Conservation (phyloP, 768 basidiomycete species). For the Paxillus rubicundulus region DNA sequence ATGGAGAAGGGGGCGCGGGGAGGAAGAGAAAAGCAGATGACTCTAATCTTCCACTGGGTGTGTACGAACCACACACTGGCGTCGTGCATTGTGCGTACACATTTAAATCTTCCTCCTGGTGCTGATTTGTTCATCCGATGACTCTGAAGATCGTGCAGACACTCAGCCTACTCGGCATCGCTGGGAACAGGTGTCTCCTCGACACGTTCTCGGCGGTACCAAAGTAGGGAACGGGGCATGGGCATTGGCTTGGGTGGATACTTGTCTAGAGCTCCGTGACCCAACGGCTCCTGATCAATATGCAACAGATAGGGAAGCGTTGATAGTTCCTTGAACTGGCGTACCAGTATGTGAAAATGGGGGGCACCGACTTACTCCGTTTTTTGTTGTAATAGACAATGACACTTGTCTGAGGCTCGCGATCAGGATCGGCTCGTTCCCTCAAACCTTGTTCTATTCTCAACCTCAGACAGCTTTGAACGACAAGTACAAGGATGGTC, state of each 20-base stretch:
- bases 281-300: slow-evolving; percentile 21
- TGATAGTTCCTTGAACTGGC: slow-evolving; percentile 16
- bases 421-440: too few species aligned
- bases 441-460: too few species aligned
- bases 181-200: slow-evolving; percentile 58
- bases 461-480: too few species aligned
- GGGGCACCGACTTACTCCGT: neutral
- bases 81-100: slow-evolving; percentile 64
- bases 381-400: slow-evolving; percentile 5
- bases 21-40: slow-evolving; percentile 31
- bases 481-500: too few species aligned
- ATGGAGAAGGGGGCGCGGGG: slow-evolving; percentile 25
- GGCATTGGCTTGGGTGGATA: slow-evolving; percentile 78
- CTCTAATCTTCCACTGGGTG: slow-evolving; percentile 51
- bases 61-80: slow-evolving; percentile 82
- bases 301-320: slow-evolving; percentile 18
- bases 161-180: slow-evolving; percentile 70
- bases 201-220: slow-evolving; percentile 59
- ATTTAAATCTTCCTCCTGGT: neutral
- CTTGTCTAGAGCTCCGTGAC: slow-evolving; percentile 37
- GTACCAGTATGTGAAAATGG: neutral
- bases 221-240: slow-evolving; percentile 78
- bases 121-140: slow-evolving; percentile 4
- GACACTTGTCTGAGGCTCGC: neutral
- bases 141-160: slow-evolving; percentile 55